These are phyloP conservation scores for Taphrina betulina DNA, from an alignment of 1,139 yeast species.

Conservation along the genomic window DNA sequence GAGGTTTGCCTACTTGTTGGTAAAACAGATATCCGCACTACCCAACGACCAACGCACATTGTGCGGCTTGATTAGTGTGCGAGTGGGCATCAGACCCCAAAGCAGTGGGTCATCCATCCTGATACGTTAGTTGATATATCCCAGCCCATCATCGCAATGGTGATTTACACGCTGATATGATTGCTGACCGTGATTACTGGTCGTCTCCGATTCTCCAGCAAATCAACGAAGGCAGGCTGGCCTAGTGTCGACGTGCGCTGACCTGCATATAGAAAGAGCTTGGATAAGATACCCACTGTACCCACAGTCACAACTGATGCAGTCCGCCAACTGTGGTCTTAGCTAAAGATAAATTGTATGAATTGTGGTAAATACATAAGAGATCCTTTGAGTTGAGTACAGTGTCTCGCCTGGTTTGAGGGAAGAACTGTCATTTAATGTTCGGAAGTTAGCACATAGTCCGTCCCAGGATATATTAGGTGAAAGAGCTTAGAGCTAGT, in stretches of 20 bases:
- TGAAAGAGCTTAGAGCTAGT: no score
- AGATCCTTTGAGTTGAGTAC: conserved; percentile 26
- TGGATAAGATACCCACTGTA: conserved; percentile 31
- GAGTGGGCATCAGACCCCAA: conserved; percentile 82
- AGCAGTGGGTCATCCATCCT: conserved; percentile 83
- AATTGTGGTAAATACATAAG: conserved; percentile 4
- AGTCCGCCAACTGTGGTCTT: conserved; percentile 29
- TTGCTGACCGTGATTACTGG: conserved; percentile 66
- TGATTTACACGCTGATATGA: conserved; percentile 74
- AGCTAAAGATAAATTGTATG: no score
- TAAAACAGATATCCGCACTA: conserved; percentile 86
- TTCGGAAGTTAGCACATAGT: no score
- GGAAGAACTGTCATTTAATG: conserved; percentile 9
- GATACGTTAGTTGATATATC: no score
- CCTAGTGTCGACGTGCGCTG: conserved; percentile 22
- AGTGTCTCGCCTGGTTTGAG: conserved; percentile 13
- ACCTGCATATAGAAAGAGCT: conserved; percentile 14
- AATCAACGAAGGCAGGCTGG: conserved; percentile 5
- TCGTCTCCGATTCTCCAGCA: conserved; percentile 59
- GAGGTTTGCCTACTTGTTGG: conserved; percentile 48
- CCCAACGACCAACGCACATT: conserved; percentile 91
- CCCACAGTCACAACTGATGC: conserved; percentile 26
- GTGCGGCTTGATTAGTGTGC: conserved; percentile 61
- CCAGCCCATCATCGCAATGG: no score
- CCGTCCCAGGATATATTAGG: no score